Conservation (phyloP, 306 rosid genomes). For the Castanospermum australe region DNA sequence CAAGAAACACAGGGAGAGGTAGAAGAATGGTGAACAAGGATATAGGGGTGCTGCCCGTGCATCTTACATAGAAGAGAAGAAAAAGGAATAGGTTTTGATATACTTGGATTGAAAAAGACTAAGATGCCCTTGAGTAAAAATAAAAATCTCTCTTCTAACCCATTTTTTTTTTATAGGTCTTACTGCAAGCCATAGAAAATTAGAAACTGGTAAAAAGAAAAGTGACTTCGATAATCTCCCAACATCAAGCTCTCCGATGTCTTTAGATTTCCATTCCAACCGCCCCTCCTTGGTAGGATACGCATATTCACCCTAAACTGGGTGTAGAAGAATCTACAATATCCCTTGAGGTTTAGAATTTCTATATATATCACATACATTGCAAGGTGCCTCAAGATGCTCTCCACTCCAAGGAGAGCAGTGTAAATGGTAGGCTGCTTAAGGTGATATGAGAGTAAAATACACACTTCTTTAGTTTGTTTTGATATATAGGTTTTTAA, state of each 20-base stretch:
- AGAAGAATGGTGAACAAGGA: no score
- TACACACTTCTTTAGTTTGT: no score
- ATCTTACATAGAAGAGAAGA: no score
- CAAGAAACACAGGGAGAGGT: no score
- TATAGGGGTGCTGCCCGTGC: no score
- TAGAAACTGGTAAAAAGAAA: conserved; percentile 54
- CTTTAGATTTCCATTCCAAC: conserved; percentile 59
- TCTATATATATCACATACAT: conserved; percentile 53
- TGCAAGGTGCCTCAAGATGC: conserved; percentile 42
- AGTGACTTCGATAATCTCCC: conserved; percentile 61
- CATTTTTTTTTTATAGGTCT: no score
- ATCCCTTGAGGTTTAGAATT: conserved; percentile 68
- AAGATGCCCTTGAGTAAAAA: no score
- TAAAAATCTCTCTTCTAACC: no score
- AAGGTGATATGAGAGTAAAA: no score
- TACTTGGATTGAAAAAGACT: no score
- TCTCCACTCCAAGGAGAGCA: conserved; percentile 59
- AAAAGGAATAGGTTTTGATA: no score
- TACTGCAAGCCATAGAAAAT: background rate
- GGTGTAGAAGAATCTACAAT: conserved; percentile 55
- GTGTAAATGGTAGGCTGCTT: conserved; percentile 53
- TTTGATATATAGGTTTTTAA: no score
- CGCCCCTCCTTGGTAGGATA: conserved; percentile 53
- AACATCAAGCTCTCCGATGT: conserved; percentile 66
- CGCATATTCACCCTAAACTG: conserved; percentile 60